Evolutionary conservation across 108 stramenopile species (phyloP), one percentile per base, ranked within the genome.

Genomic region (Nitzschia sp.): DNA sequence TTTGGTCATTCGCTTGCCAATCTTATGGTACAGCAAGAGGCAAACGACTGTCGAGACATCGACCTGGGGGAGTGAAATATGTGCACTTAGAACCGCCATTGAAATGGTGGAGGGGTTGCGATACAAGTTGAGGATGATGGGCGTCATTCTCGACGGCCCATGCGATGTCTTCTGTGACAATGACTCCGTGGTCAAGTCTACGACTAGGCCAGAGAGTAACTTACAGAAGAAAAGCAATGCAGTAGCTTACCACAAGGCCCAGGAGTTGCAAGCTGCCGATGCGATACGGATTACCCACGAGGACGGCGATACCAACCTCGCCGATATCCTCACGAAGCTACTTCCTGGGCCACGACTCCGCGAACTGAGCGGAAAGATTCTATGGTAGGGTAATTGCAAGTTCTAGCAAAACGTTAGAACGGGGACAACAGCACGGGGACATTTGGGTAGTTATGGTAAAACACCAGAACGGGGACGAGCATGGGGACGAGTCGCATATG

Each of bases 11-110:
- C 55, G 58, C 19, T 71, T 85, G 16, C 72, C 78, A 6, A 82
- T 85, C 30, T 16, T 75, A 1, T 81, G 72, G 66, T 80, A 71
- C 50, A 65, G 69, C 53, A 85, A 85, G 70, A 62, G 68, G 36
- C 88, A 89, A 60, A 76, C 45, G 11, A 78, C 83, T 17, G 71
- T 85, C n/a, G 82, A 89, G 50, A 67, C 84, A 0, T 74, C 75
- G 27, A 77, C 80, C 15, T 89, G 80, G 62, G 83, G 85, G 4
- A n/a, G n/a, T n/a, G n/a, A n/a, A n/a, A n/a, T n/a, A n/a, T n/a
- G n/a, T n/a, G n/a, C n/a, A n/a, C n/a, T n/a, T n/a, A n/a, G n/a
- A n/a, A n/a, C n/a, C n/a, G n/a, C n/a, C n/a, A n/a, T n/a, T n/a
- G n/a, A n/a, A n/a, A n/a, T n/a, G n/a, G n/a, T n/a, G n/a, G n/a